Base-by-base conservation (phyloP, 768 basidiomycete genomes). In the Lentinula detonsa region DNA sequence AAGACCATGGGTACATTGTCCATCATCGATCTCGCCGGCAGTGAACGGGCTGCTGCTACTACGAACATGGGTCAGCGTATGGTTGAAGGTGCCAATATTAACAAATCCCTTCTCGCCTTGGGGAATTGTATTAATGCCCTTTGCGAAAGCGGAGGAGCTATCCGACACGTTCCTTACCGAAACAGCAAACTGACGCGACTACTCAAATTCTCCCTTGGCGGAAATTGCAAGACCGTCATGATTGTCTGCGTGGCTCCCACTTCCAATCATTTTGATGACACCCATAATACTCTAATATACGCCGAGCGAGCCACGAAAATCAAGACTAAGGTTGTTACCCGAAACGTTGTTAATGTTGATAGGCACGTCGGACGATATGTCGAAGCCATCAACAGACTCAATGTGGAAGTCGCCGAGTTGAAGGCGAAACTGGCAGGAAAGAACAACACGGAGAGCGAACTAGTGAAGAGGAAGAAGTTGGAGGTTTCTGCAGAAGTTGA, bases 151-250 rank as follows among this genome's bases (percentile, higher is more conserved):
- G 92, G 93, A 5, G 90, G 90, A 33, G 88, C 89, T 31, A 72
- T 86, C 61, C 91, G 91, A 39, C 97, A 98, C 71, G 82, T 99
- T 11, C 97, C 97, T 0, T 99, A 98, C 74, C 85, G 97, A 59
- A 97, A 99, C 77, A 94, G 92, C 80, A 99, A 99, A 75, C 90
- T 99, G 65, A 99, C 97, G 0, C 91, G 97, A 46, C 76, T 98
- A 49, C 88, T 98, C 70, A 98, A 98, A 74, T 98, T 98, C 78
- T 95, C 96, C 1, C 84, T 98, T 52, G 96, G 96, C 1, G 97
- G 97, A 5, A 98, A 98, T 73, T 99, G 97, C 83, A 93, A 96
- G 75, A 99, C 97, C 1, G 95, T 97, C 70, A 99, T 98, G 97
- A 93, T 98, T 64, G 96, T 98, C 63, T 98, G 97, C 71, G 81